Evolutionary conservation across 345 rosid species (phyloP).

Genomic region (Psidium guajava): DNA sequence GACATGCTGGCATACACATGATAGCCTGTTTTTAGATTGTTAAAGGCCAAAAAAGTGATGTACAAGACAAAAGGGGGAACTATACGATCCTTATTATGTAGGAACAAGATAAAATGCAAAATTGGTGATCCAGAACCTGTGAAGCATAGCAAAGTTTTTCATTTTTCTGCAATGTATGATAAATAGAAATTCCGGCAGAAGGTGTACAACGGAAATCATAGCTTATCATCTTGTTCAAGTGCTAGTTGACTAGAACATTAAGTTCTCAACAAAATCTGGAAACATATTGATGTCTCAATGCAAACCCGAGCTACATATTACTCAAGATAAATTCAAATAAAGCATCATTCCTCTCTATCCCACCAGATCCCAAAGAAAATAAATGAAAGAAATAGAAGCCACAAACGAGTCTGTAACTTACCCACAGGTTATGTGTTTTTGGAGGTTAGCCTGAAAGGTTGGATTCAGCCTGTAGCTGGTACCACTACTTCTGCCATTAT

Average conservation of each 20-base stretch:
- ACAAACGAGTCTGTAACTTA: slow-evolving; percentile 9
- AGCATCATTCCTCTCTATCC: background rate
- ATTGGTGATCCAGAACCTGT: background rate
- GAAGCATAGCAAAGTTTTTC: background rate
- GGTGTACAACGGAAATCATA: background rate
- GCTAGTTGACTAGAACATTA: background rate
- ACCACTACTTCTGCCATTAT: slow-evolving; percentile 52
- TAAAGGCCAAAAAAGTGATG: background rate
- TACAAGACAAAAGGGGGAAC: background rate
- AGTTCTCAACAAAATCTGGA: background rate
- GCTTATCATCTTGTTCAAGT: background rate
- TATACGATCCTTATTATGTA: background rate
- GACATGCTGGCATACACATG: background rate
- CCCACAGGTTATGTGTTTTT: slow-evolving; percentile 67
- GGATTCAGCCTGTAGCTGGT: slow-evolving; percentile 55
- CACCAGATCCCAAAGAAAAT: background rate
- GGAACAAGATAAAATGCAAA: background rate
- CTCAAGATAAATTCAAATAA: background rate
- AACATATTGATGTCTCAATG: background rate
- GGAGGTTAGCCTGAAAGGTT: slow-evolving; percentile 69
- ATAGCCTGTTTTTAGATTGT: background rate
- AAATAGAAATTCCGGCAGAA: background rate
- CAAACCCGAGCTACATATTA: background rate
- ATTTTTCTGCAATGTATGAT: background rate
- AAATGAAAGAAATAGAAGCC: background rate